Evolutionary conservation across 768 basidiomycete genomes (phyloP), one percentile per base, ranked within the genome.

Genomic region (Lactarius sp.): DNA sequence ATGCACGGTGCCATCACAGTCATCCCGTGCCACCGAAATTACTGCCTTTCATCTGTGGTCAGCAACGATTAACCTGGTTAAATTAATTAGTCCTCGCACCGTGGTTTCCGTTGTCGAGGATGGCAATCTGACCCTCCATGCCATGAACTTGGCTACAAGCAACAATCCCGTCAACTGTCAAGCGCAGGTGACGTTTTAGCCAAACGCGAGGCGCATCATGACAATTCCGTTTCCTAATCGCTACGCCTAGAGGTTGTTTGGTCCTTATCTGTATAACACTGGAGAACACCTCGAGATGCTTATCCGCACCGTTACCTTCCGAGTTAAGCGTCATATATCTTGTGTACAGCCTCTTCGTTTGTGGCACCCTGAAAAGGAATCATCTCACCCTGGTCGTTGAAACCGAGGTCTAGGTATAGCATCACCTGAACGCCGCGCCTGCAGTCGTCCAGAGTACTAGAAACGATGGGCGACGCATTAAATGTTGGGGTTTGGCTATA

Each of bases 41-140:
- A 27, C 27, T 2, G 3, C 27, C 3, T 27, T 27, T 27, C 27
- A 27, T 27, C 2, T 1, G 27, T 3, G 27, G 27, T 27, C 27
- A 27, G 27, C 27, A 27, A 27, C 27, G 27, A 27, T 27, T 27
- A 2, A 27, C 27, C 27, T 27, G 27, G 27, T 2, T 33, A 33
- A 20, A 12, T 55, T 22, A 37, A 55, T 49, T 16, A 52, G 13
- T 27, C 37, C 37, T 68, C 72, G 57, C 60, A 79, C 80, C 82
- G 70, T 87, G 86, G 72, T 88, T 88, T 31, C 87, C 87, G 67
- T 85, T 89, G 8, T 87, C 88, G 22, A 80, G 77, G 63, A 90
- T 88, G 16, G 80, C 82, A 51, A 88, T 80, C 66, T 79, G 75
- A 68, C 83, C 83, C 70, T 89, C 88, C 62, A 87, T 79, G 81